Conservation (phyloP, 2,329 filamentous ascomycete genomes). For the Penicillium sp. region DNA sequence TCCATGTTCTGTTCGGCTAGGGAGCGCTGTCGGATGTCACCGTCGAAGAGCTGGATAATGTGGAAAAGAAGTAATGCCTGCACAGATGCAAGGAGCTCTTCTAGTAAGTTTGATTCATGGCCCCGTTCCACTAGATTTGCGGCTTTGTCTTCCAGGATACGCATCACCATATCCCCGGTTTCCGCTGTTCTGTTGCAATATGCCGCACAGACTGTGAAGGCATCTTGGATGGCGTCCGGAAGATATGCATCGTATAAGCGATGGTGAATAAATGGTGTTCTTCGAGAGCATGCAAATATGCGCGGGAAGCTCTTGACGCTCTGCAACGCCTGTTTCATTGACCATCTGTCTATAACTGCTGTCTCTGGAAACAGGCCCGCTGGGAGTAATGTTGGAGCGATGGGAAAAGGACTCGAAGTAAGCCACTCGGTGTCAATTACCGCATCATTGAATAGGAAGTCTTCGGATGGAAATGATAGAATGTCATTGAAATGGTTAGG, state of each 20-base stretch:
- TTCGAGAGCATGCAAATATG: constrained; percentile 5
- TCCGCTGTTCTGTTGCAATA: constrained; percentile 9
- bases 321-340: background rate
- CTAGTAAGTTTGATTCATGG: background rate
- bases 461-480: background rate
- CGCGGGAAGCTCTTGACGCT: constrained; percentile 6
- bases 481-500: background rate
- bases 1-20: constrained; percentile 11
- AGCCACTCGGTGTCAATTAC: background rate
- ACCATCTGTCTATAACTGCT: constrained; percentile 6
- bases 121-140: background rate
- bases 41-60: constrained; percentile 16
- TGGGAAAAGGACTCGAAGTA: background rate
- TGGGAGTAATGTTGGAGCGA: background rate
- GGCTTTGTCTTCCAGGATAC: constrained; percentile 8
- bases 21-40: constrained; percentile 9
- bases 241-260: constrained; percentile 13
- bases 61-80: constrained; percentile 5
- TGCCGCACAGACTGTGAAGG: constrained; percentile 6
- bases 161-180: constrained; percentile 9
- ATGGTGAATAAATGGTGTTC: constrained; percentile 12
- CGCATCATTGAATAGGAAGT: background rate
- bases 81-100: constrained; percentile 4
- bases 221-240: constrained; percentile 14
- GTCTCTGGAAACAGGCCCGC: constrained; percentile 5